Conservation (phyloP, 768 basidiomycete species). For the Rubroboletus pulcherrimus region DNA sequence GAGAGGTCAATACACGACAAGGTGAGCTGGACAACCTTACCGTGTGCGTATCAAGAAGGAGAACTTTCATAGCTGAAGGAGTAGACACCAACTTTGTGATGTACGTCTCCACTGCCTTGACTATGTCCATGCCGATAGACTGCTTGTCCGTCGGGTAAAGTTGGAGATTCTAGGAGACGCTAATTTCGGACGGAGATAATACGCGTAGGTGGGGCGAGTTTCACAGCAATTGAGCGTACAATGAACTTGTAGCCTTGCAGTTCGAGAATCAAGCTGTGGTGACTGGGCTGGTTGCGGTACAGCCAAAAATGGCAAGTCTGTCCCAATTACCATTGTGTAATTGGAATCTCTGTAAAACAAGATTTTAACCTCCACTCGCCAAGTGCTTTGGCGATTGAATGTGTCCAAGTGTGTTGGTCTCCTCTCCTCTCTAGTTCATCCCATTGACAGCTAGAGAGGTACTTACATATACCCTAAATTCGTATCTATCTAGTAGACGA, state of each 20-base stretch:
- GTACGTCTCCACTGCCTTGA: constrained; percentile 94
- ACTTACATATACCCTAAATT: neutral
- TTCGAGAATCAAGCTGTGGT: neutral
- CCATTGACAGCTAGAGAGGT: neutral
- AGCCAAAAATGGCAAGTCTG: constrained; percentile 1
- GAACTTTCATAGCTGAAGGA: constrained; percentile 90
- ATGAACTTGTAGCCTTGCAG: neutral
- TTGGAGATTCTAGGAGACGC: neutral
- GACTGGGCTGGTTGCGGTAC: neutral
- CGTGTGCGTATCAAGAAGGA: constrained; percentile 91
- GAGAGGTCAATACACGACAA: neutral
- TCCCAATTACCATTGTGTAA: neutral
- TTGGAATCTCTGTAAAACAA: neutral
- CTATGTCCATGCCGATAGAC: constrained; percentile 73
- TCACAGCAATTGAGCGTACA: neutral
- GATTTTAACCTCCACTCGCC: neutral
- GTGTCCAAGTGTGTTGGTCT: neutral
- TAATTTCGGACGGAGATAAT: neutral
- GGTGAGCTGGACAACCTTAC: constrained; percentile 41
- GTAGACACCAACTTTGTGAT: constrained; percentile 83
- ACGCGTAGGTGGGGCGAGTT: neutral
- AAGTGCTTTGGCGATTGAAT: no score
- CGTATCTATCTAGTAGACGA: neutral
- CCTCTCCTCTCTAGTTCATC: neutral
- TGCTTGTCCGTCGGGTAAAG: neutral